Base-by-base conservation (phyloP, 2,329 filamentous ascomycete species). In the Penicillium digitatum region DNA sequence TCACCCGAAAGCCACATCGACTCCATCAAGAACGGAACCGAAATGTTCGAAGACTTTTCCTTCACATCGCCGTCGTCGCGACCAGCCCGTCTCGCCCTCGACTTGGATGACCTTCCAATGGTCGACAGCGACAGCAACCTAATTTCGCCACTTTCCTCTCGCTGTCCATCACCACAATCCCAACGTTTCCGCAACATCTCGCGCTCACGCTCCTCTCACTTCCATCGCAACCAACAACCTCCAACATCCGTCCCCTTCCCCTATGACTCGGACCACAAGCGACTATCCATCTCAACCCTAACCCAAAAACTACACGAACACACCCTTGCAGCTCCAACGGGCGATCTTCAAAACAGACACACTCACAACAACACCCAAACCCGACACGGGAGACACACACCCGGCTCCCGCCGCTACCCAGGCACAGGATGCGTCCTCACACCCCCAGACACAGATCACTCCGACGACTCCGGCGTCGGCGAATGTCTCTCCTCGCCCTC, bases 401-500 rank as follows among this genome's bases (percentile, higher is more conserved):
- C 34, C 16, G 31, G 18, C 24, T 18, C 40, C 8, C 49, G 29
- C 24, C 18, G 48, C 6, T 47, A 47, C 42, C 24, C 24, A 3
- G 43, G 43, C 34, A 31, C 42, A 16, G 66, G 62, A 24, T 71
- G 70, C 40, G 61, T 73, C 55, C 62, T 74, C 20, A 74, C 72
- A 1, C 70, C 71, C 4, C 71, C 72, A 7, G 71, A 72, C 54
- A 73, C 70, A 20, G 72, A 73, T 57, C 68, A 69, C 31, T 43
- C 39, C 5, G 52, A 54, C n/a, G 70, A 73, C 43, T 70, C 72
- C n/a, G 68, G 72, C 37, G 65, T 67, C 18, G 39, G 66, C 20
- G 46, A 62, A 29, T 64, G 62, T 58, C 78, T 78, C 69, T 87
- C 84, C 45, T 76, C 77, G 5, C 78, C 73, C 55, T 85, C 80